Evolutionary conservation across 2,329 filamentous ascomycete genomes (phyloP), one percentile per base, ranked within the genome.

Genomic region (Scorias spongiosa): DNA sequence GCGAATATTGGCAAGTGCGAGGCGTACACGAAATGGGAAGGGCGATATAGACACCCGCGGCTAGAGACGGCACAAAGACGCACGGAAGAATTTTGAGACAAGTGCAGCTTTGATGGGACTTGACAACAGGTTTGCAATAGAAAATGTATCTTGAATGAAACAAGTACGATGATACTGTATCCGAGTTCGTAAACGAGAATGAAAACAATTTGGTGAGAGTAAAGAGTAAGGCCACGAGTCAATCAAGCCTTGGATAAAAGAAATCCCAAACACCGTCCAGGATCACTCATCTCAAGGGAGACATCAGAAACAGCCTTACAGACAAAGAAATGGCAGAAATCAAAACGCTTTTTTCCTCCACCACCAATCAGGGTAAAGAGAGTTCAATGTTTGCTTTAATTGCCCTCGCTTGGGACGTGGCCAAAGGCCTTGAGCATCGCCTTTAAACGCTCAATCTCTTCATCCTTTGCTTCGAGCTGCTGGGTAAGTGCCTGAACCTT

Each of bases 401-500:
- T 36, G 32, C 32, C 15, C 32, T 36, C 32, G 15, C 9, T 36
- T 4, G 32, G 32, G 12, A 12, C 12, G 32, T 36, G 32, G 32
- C 32, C 32, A 36, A 36, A 9, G 15, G 9, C 15, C 12, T 3
- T 36, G 32, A 36, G 32, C 32, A 36, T 36, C 5, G 32, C 32
- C 32, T 36, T 36, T 5, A 36, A 9, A 36, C 32, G 32, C 32
- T 36, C 32, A 15, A 36, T 36, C 32, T 36, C 32, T 12, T 12
- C 32, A 9, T 36, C 32, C 15, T 36, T 36, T 5, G 12, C 2
- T 40, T 20, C 58, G 42, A 65, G 57, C 52, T 65, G 59, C 37
- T 52, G 60, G 55, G 67, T 62, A 53, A 66, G 64, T 50, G 64
- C 64, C 48, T 63, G 61, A 56, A 93, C 87, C 56, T 76, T 71